These are phyloP conservation scores for Canavalia ensiformis DNA, from an alignment of 306 rosid species.

Conservation along the genomic window DNA sequence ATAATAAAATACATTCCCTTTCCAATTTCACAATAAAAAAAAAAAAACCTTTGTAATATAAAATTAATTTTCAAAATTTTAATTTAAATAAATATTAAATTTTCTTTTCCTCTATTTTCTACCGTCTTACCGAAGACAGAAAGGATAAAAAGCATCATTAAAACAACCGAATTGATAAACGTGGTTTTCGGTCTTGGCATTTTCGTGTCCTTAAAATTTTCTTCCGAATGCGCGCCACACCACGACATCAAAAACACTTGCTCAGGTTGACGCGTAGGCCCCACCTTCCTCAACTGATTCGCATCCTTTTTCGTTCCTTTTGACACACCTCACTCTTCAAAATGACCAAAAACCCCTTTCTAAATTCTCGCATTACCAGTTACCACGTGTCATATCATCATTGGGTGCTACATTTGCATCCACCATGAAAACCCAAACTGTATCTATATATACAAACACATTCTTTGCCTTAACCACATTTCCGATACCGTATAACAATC, in stretches of 20 bases:
- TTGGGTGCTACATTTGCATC: constrained; percentile 14
- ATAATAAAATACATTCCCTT: no score
- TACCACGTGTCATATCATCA: constrained; percentile 30
- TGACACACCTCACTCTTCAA: not conserved
- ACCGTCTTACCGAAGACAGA: no score
- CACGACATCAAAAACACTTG: constrained; percentile 5
- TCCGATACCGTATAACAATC: constrained; percentile 38
- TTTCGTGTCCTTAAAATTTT: constrained; percentile 34
- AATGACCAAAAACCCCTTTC: not conserved
- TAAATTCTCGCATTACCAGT: not conserved
- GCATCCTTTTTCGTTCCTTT: not conserved
- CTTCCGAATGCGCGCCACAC: constrained; percentile 33
- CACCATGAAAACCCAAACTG: constrained; percentile 2
- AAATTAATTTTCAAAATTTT: no score
- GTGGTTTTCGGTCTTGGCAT: no score
- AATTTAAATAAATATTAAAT: no score
- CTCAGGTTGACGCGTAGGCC: constrained; percentile 33
- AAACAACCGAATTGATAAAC: no score
- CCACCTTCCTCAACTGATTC: constrained; percentile 22
- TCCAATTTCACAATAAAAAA: no score
- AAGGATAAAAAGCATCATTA: no score
- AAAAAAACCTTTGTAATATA: no score
- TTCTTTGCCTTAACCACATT: constrained; percentile 22
- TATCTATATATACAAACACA: constrained; percentile 32
- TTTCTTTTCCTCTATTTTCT: no score